Evolutionary conservation across 225 moss, liverwort and hornwort species (phyloP), one percentile per base, ranked within the genome.

Genomic region (Straminergon stramineum): DNA sequence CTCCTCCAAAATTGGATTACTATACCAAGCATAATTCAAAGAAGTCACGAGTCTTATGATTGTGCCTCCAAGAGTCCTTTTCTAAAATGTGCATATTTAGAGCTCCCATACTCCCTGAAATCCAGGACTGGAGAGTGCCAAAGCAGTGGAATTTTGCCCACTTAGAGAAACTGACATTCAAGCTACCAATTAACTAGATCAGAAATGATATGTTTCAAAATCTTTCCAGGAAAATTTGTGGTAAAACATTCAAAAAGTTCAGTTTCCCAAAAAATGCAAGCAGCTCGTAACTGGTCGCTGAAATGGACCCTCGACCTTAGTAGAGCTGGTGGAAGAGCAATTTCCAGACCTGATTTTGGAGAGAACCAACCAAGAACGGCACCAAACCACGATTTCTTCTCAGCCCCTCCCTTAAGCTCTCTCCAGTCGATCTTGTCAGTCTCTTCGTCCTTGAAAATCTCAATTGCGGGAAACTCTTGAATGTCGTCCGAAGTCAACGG

Each of bases 341-440:
- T 58, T 60, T 41, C 0, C 41, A 60, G 60, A 80, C 60, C 60
- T 60, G 60, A 0, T 7, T 80, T 39, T 28, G 1, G 4, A 79
- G 2, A 11, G 26, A 79, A 26, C 37, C 0, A 1, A 56, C 79
- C 79, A 10, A 24, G 0, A 10, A 79, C 0, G 20, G 14, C 0
- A 81, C 0, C 30, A 4, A 56, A 41, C 24, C 0, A 56, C 21
- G 9, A 3, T 9, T 8, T 41, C 8, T 14, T 81, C 12, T 0
- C 26, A 26, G 56, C 4, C 57, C 56, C 26, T 56, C 0, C 1
- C 11, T 0, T 28, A 27, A 57, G 3, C 65, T 5, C 2, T 52
- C 18, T 24, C 83, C 83, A 83, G 65, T 52, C 37, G 13, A 1
- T 7, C 11, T 37, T 6, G 1, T 2, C 1, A 24, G 34, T 35